phyloP scores from a whole-genome alignment of 371 early-diverging fungal species.

The Dentiscutata heterogama region DNA sequence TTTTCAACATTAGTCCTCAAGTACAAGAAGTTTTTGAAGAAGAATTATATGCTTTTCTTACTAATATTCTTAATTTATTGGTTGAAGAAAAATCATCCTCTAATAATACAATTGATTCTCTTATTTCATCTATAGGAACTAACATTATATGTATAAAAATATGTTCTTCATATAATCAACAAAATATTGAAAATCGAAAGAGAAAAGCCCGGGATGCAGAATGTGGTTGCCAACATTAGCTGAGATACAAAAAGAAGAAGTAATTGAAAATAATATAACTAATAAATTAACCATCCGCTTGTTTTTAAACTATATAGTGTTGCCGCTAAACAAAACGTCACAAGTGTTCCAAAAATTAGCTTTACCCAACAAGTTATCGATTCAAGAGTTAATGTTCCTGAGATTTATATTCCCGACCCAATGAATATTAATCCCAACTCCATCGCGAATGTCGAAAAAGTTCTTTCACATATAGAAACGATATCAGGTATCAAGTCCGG shows the following conservation, averaged over 20 bases:
- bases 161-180: neutral
- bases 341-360: neutral
- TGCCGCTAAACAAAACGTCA: neutral
- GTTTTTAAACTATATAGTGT: slow-evolving; percentile 3
- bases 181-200: slow-evolving; percentile 28
- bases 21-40: no score
- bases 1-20: no score
- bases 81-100: neutral
- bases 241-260: neutral
- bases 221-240: slow-evolving; percentile 9
- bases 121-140: neutral
- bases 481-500: slow-evolving; percentile 31
- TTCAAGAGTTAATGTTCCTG: slow-evolving; percentile 15
- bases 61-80: neutral
- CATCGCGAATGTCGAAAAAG: slow-evolving; percentile 23
- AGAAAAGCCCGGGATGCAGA: neutral
- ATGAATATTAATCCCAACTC: slow-evolving; percentile 22
- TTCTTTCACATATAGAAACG: no score
- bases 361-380: neutral
- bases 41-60: no score
- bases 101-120: neutral
- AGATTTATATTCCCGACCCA: slow-evolving; percentile 23
- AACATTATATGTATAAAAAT: slow-evolving; percentile 8
- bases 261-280: slow-evolving; percentile 1
- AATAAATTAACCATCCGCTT: neutral